Evolutionary conservation across 2,329 filamentous ascomycete species (phyloP).

Genomic region (Xylariaceae sp.): DNA sequence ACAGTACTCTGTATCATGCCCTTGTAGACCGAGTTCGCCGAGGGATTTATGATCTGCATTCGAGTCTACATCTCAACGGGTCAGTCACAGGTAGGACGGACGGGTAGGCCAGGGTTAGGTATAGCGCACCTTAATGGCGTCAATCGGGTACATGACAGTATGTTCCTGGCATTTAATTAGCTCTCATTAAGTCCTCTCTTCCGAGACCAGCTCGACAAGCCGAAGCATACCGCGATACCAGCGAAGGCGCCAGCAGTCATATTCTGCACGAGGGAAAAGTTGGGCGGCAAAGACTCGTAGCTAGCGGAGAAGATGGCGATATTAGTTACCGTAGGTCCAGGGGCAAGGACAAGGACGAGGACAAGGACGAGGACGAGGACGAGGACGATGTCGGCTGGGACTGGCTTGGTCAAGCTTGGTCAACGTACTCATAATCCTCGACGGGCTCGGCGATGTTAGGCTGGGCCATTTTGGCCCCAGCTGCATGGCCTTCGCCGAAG

Average conservation of each 20-base stretch:
- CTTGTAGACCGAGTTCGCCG: slow-evolving; percentile 78
- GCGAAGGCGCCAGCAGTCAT: slow-evolving; percentile 97
- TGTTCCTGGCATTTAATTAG: slow-evolving; percentile 69
- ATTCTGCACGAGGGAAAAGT: slow-evolving; percentile 91
- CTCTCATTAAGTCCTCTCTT: slow-evolving; percentile 3
- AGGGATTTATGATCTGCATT: slow-evolving; percentile 94
- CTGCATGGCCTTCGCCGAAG: slow-evolving; percentile 66
- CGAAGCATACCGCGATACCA: slow-evolving; percentile 75
- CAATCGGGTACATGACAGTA: slow-evolving; percentile 98
- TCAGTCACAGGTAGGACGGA: slow-evolving; percentile 22
- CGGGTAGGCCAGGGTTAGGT: slow-evolving; percentile 20
- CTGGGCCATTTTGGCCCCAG: slow-evolving; percentile 72
- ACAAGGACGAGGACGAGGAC: too few relatives aligned
- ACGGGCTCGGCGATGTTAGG: slow-evolving; percentile 60
- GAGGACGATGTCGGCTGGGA: background rate
- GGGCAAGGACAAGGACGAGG: too few relatives aligned
- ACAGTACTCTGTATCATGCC: slow-evolving; percentile 91
- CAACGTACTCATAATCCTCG: slow-evolving; percentile 68
- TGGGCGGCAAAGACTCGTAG: slow-evolving; percentile 92
- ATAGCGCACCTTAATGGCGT: slow-evolving; percentile 83
- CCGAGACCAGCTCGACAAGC: background rate
- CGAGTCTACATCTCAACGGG: slow-evolving; percentile 67
- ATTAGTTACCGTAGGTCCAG: slow-evolving; percentile 18
- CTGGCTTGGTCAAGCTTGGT: background rate
- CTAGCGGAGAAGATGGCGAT: slow-evolving; percentile 39